A percentile compares a stretch with the other conserved stretches of the same genome.
These are phyloP conservation scores for Cicer arietinum DNA, from an alignment of 306 rosid species.

Conservation along the genomic window DNA sequence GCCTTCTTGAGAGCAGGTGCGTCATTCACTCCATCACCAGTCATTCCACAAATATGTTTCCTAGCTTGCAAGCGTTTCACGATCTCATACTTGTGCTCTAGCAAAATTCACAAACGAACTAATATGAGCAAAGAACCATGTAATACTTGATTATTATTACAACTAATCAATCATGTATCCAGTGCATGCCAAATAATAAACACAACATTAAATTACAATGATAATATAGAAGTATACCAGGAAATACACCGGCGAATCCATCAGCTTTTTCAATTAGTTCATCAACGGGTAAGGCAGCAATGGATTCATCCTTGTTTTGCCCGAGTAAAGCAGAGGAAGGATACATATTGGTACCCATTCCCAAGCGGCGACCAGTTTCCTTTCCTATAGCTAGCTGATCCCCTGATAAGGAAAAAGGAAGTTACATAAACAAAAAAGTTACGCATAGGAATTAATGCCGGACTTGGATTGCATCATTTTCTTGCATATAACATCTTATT, in stretches of 20 bases:
- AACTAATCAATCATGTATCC: conserved; percentile 16
- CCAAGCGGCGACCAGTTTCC: conserved; percentile 99
- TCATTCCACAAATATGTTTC: conserved; percentile 99
- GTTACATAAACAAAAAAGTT: conserved; percentile 10
- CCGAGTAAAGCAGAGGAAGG: conserved; percentile 98
- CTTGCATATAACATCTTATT: too few species aligned
- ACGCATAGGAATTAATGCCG: too few species aligned
- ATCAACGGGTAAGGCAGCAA: conserved; percentile 86
- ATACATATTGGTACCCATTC: conserved; percentile 99
- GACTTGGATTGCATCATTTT: too few species aligned
- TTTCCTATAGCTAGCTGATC: conserved; percentile 98
- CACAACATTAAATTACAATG: conserved; percentile 12
- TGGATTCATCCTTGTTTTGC: conserved; percentile 91
- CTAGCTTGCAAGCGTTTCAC: conserved; percentile 98
- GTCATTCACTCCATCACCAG: conserved; percentile 98
- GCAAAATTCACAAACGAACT: conserved; percentile 40
- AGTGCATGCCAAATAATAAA: conserved; percentile 17
- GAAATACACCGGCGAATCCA: conserved; percentile 98
- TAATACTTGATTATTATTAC: neutral
- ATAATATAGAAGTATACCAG: conserved; percentile 61
- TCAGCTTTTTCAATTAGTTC: conserved; percentile 97
- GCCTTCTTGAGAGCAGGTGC: conserved; percentile 99
- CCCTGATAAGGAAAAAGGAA: conserved; percentile 57
- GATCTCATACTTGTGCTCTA: conserved; percentile 98
- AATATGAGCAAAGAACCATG: conserved; percentile 37